phyloP scores from a whole-genome alignment of 2,329 filamentous ascomycete genomes.

The Verticillium albo-atrum region DNA sequence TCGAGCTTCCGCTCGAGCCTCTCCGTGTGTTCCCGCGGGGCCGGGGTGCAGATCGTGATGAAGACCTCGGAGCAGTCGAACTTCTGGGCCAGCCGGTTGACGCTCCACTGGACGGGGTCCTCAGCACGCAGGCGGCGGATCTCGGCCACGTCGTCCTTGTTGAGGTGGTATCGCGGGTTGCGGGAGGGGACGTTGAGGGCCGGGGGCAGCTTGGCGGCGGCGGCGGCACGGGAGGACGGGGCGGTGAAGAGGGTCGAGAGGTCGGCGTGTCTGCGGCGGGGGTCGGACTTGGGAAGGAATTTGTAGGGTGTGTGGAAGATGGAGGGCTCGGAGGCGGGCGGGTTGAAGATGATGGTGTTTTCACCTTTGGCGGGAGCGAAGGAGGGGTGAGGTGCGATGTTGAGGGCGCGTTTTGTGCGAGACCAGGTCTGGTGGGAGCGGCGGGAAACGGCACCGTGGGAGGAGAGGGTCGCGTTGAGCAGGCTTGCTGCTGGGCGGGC shows the following conservation, averaged over 20 bases:
- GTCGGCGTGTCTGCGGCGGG: constrained; percentile 43
- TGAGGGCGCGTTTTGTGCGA: constrained; percentile 53
- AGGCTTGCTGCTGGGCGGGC: constrained; percentile 28
- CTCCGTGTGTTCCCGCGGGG: constrained; percentile 42
- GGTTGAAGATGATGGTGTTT: constrained; percentile 44
- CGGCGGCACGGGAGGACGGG: constrained; percentile 11
- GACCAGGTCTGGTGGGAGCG: constrained; percentile 44
- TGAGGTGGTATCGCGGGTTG: constrained; percentile 45
- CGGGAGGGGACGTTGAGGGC: constrained; percentile 20
- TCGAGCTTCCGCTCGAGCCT: constrained; percentile 40
- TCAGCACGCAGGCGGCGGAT: constrained; percentile 50
- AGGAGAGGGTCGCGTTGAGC: constrained; percentile 19
- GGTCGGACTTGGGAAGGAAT: constrained; percentile 56
- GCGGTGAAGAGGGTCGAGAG: constrained; percentile 38
- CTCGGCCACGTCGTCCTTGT: constrained; percentile 51
- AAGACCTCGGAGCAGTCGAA: constrained; percentile 43
- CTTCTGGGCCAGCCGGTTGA: constrained; percentile 44
- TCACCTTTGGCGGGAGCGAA: constrained; percentile 41
- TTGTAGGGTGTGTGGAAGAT: constrained; percentile 63
- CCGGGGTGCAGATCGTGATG: constrained; percentile 50
- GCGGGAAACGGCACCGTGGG: constrained; percentile 23
- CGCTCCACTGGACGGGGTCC: constrained; percentile 53
- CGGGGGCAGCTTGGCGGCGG: constrained; percentile 26
- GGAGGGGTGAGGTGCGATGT: constrained; percentile 56
- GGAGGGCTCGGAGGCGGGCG: constrained; percentile 40